Conservation (phyloP, 768 basidiomycete genomes). For the Collybiopsis luxurians region DNA sequence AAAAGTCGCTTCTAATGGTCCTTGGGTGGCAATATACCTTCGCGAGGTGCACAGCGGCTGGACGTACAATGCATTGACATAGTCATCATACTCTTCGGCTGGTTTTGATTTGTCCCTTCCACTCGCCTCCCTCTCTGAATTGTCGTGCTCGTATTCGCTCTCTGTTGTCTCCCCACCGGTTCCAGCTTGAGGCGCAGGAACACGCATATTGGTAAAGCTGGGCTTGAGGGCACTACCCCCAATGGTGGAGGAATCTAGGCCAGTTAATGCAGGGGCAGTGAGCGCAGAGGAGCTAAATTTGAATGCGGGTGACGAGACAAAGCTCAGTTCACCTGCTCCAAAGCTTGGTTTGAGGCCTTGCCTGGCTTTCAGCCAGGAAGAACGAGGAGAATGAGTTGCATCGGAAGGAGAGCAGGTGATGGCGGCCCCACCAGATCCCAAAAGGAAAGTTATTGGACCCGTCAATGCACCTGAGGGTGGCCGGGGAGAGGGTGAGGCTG, state of each 20-base stretch:
- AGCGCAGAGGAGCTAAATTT: not conserved
- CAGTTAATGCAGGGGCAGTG: not conserved
- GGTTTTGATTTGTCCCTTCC: not conserved
- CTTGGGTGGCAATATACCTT: constrained; percentile 95
- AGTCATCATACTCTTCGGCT: constrained; percentile 66
- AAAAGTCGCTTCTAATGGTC: constrained; percentile 86
- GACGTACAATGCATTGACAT: constrained; percentile 93
- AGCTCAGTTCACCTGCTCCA: not conserved
- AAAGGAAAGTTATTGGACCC: not conserved
- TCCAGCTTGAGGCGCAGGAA: not conserved
- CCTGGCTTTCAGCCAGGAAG: not conserved
- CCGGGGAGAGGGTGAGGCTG: not conserved
- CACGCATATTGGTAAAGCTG: constrained; percentile 2
- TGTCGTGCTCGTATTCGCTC: constrained; percentile 5
- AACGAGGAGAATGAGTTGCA: not conserved
- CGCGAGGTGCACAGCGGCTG: constrained; percentile 80
- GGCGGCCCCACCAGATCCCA: not conserved
- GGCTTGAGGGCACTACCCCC: constrained; percentile 1
- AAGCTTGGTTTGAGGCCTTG: not conserved
- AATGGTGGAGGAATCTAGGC: not conserved
- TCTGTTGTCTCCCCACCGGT: constrained; percentile 2
- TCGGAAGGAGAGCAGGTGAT: not conserved
- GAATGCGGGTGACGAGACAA: not conserved
- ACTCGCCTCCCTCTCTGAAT: not conserved
- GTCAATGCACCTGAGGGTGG: constrained; percentile 5